phyloP scores from a whole-genome alignment of 2,329 filamentous ascomycete species.

The Penicillium sp. region DNA sequence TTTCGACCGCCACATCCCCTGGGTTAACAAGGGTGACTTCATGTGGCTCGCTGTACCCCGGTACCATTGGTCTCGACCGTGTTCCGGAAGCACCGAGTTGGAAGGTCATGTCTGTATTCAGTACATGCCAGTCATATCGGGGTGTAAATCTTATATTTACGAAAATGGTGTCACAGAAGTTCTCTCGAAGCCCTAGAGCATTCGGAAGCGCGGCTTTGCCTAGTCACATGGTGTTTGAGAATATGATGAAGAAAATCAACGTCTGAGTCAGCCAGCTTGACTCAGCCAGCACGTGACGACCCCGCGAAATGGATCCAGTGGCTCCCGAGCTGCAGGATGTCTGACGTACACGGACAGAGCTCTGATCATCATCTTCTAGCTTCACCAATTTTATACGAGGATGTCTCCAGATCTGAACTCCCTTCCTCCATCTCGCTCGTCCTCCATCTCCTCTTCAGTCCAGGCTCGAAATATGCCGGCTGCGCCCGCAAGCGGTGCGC shows the following conservation, averaged over 20 bases:
- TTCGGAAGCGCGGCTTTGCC: neutral
- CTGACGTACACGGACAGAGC: conserved; percentile 14
- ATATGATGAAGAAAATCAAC: neutral
- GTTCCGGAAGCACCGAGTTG: conserved; percentile 1
- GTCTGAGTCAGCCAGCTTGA: neutral
- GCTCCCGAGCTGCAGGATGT: neutral
- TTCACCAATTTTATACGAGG: neutral
- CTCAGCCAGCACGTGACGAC: conserved; percentile 7
- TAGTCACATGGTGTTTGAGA: neutral
- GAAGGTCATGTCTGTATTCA: neutral
- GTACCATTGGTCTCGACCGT: neutral
- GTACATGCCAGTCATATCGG: neutral
- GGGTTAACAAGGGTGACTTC: conserved; percentile 1
- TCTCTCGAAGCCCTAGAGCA: neutral
- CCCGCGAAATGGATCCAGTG: conserved; percentile 15
- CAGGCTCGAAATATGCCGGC: conserved; percentile 32
- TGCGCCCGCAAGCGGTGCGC: conserved; percentile 60
- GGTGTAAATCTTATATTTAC: neutral
- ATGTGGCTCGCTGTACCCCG: neutral
- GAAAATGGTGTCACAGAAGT: neutral
- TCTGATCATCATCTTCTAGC: conserved; percentile 4
- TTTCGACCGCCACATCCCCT: neutral
- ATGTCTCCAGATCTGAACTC: conserved; percentile 78
- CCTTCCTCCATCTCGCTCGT: conserved; percentile 59
- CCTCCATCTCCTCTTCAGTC: conserved; percentile 39